These are phyloP conservation scores for Acacia acuminata DNA, from an alignment of 306 rosid genomes.

Conservation along the genomic window DNA sequence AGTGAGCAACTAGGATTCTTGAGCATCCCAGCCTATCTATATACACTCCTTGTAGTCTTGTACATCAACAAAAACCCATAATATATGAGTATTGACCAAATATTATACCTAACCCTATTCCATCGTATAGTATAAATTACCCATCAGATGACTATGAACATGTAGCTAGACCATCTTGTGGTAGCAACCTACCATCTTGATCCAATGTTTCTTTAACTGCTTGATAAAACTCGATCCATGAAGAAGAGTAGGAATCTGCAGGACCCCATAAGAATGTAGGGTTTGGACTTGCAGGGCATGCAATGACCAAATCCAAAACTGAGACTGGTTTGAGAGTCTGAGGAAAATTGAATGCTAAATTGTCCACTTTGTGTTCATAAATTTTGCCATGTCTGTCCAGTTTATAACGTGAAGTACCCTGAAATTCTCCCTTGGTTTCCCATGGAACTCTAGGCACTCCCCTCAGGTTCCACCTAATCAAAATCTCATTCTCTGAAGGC, in stretches of 20 bases:
- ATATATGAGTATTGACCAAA: conserved; percentile 31
- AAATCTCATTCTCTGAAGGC: conserved; percentile 86
- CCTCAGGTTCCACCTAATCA: conserved; percentile 86
- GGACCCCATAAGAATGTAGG: conserved; percentile 82
- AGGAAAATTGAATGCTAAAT: conserved; percentile 90
- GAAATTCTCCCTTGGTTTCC: conserved; percentile 90
- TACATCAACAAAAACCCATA: conserved; percentile 43
- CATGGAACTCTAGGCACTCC: conserved; percentile 95
- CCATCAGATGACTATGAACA: conserved; percentile 58
- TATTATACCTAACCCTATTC: conserved; percentile 32
- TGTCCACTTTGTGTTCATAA: conserved; percentile 89
- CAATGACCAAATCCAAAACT: conserved; percentile 79
- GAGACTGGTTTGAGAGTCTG: conserved; percentile 66
- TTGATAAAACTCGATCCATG: conserved; percentile 76
- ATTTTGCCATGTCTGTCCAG: conserved; percentile 84
- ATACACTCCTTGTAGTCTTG: conserved; percentile 52
- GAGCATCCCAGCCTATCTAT: conserved; percentile 49
- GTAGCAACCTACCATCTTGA: conserved; percentile 54
- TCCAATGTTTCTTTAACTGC: conserved; percentile 70
- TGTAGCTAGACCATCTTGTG: conserved; percentile 69
- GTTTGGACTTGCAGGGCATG: conserved; percentile 89
- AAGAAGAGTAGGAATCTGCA: conserved; percentile 58
- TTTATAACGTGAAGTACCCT: conserved; percentile 89
- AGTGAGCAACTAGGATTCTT: conserved; percentile 40
- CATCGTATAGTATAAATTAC: conserved; percentile 37